Conservation (phyloP, 1,284 basidiomycete genomes). For the Neotropicomus parvogracilis region DNA sequence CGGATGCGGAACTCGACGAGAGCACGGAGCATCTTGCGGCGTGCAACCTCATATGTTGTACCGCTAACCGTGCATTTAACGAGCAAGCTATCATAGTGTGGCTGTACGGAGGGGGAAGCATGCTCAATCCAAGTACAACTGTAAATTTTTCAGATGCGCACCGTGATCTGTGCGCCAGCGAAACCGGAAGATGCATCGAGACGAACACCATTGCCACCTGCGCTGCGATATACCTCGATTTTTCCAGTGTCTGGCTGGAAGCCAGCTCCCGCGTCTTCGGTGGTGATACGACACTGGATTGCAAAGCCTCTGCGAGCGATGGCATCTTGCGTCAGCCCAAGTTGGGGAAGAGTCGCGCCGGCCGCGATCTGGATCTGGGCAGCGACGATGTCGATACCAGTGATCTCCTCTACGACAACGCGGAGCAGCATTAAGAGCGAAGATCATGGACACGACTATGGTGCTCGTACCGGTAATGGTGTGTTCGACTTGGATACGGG, state of each 20-base stretch:
- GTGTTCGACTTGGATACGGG: slow-evolving; percentile 98
- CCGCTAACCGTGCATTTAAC: slow-evolving; percentile 97
- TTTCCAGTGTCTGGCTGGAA: slow-evolving; percentile 99
- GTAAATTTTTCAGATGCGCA: slow-evolving; percentile 34
- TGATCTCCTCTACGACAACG: slow-evolving; percentile 81
- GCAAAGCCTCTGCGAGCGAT: slow-evolving; percentile 96
- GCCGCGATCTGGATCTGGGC: slow-evolving; percentile 99
- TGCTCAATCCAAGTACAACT: neutral
- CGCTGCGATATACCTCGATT: slow-evolving; percentile 98
- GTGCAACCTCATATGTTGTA: slow-evolving; percentile 97
- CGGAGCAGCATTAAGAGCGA: neutral
- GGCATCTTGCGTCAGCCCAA: slow-evolving; percentile 95
- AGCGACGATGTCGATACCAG: slow-evolving; percentile 97
- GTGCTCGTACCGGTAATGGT: slow-evolving; percentile 80
- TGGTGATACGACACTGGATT: slow-evolving; percentile 98
- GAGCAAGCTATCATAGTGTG: slow-evolving; percentile 97
- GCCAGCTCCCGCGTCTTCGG: slow-evolving; percentile 87
- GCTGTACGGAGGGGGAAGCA: slow-evolving; percentile 45
- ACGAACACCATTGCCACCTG: slow-evolving; percentile 98
- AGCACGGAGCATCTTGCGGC: slow-evolving; percentile 98
- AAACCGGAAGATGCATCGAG: slow-evolving; percentile 97
- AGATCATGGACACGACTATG: slow-evolving; percentile 3
- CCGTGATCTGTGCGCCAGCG: slow-evolving; percentile 98
- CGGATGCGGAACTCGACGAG: slow-evolving; percentile 99
- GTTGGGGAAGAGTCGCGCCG: slow-evolving; percentile 91